phyloP scores from a whole-genome alignment of 2,329 filamentous ascomycete species.

The Ophiognomonia clavigignenti-juglandacearum region DNA sequence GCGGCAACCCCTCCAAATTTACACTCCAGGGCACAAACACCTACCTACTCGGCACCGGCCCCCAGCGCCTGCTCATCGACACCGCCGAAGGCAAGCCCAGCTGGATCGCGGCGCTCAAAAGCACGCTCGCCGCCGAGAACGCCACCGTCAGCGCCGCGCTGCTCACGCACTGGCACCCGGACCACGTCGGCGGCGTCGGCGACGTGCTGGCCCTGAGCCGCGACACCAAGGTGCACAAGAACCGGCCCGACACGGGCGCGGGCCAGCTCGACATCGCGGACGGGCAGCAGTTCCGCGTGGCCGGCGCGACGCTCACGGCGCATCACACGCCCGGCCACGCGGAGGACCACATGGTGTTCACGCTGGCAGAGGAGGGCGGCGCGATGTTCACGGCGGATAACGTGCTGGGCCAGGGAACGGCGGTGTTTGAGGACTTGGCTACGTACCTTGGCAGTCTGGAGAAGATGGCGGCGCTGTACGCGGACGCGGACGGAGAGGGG shows the following conservation, averaged over 20 bases:
- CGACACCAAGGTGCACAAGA: conserved; percentile 56
- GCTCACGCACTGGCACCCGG: conserved; percentile 88
- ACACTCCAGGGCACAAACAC: conserved; percentile 83
- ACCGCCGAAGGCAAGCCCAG: conserved; percentile 75
- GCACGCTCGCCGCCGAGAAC: conserved; percentile 61
- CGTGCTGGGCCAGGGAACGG: conserved; percentile 68
- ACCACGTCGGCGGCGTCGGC: conserved; percentile 73
- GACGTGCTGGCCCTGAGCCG: conserved; percentile 57
- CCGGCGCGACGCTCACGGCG: conserved; percentile 56
- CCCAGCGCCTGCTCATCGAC: conserved; percentile 74
- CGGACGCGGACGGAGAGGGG: conserved; percentile 4
- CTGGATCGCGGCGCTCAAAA: conserved; percentile 65
- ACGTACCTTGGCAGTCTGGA: conserved; percentile 57
- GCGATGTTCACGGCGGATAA: conserved; percentile 73
- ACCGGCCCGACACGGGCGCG: conserved; percentile 35
- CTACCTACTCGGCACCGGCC: conserved; percentile 79
- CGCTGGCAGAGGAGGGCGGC: conserved; percentile 51
- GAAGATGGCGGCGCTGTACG: conserved; percentile 56
- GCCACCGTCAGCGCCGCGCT: conserved; percentile 65
- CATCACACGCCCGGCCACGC: conserved; percentile 67
- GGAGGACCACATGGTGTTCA: conserved; percentile 61
- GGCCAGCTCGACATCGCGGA: conserved; percentile 36
- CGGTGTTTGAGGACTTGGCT: conserved; percentile 65
- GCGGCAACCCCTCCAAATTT: conserved; percentile 84
- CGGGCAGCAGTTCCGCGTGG: conserved; percentile 43